Base-by-base conservation (phyloP, 805 yeast genomes). In the Candida argentea region DNA sequence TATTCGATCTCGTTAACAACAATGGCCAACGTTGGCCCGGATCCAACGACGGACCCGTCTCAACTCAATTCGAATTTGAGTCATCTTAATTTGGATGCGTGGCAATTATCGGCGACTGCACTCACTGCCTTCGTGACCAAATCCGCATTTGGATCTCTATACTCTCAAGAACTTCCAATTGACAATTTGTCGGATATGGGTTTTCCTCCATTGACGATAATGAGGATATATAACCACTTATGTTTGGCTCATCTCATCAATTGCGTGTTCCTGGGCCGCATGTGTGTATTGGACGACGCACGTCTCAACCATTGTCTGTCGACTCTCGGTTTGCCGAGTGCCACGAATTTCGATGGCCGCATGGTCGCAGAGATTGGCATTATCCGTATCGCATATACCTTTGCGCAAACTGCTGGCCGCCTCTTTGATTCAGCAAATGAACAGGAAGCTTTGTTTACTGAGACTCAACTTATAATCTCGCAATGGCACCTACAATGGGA, bases 291-390 rank as follows among this genome's bases (percentile, higher is more conserved):
- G 5, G 84, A 77, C 43, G 75, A 68, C 33, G 56, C 67, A 14
- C 55, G 84, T 22, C 47, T 77, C 24, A 73, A 70, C 33, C 67
- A 70, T 33, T 73, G 83, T 35, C 61, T 73, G 6, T 63, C 71
- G 13, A 67, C 78, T 2, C 52, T 76, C 27, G 70, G 73, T 22
- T 50, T 72, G 21, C 60, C 75, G 4, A 58, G 70, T 20, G 71
- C 86, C 2, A 77, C 86, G 5, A 78, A 79, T 43, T 82, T 81
- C 46, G 94, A 82, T 45, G 84, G 82, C n/a, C 54, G 91, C 33
- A 78, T 82, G 73, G 76, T 80, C 5, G 76, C 85, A 22, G 93
- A 82, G 48, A 72, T 79, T 28, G 68, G 75, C 12, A 60, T 79
- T 7, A 71, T 76, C 30, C 47, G 70, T 11, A 61, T 73, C 8